These are phyloP conservation scores for Fusarium hostae DNA, from an alignment of 2,329 filamentous ascomycete species.

Conservation along the genomic window DNA sequence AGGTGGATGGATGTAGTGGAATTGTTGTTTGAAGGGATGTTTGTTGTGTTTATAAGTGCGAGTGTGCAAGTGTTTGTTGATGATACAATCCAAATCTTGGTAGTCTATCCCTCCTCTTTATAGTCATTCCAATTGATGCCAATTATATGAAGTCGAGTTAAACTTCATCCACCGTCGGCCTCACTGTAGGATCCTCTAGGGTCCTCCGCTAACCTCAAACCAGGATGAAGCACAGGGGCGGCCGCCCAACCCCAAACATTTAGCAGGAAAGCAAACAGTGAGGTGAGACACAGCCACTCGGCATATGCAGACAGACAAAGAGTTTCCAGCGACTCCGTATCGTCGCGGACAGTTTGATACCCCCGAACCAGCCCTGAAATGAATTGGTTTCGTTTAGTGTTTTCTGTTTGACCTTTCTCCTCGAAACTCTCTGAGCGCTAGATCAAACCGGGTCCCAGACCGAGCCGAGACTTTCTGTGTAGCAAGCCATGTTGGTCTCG, in stretches of 20 bases:
- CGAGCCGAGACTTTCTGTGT: slow-evolving; percentile 21
- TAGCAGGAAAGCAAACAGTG: not conserved
- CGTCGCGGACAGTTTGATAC: slow-evolving; percentile 31
- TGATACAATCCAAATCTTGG: not conserved
- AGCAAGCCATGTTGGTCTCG: not conserved
- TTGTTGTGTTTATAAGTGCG: slow-evolving; percentile 6
- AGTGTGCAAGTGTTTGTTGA: not conserved
- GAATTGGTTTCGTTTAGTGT: slow-evolving; percentile 5
- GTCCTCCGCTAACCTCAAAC: slow-evolving; percentile 29
- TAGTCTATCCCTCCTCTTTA: slow-evolving; percentile 19
- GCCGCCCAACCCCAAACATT: slow-evolving; percentile 13
- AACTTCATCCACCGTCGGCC: not conserved
- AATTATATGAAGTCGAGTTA: slow-evolving; percentile 3
- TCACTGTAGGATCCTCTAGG: slow-evolving; percentile 1
- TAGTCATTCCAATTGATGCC: slow-evolving; percentile 4
- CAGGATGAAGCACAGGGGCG: slow-evolving; percentile 31
- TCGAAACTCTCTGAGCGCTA: slow-evolving; percentile 13
- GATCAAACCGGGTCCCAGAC: slow-evolving; percentile 14
- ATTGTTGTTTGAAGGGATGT: not conserved
- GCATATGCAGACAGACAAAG: not conserved
- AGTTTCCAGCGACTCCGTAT: not conserved
- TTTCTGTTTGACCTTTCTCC: slow-evolving; percentile 9
- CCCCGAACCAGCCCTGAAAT: slow-evolving; percentile 8
- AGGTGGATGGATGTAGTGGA: not conserved
- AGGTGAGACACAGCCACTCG: slow-evolving; percentile 21